phyloP scores from a whole-genome alignment of 352 stramenopile genomes.

The Elongisporangium senticosum region DNA sequence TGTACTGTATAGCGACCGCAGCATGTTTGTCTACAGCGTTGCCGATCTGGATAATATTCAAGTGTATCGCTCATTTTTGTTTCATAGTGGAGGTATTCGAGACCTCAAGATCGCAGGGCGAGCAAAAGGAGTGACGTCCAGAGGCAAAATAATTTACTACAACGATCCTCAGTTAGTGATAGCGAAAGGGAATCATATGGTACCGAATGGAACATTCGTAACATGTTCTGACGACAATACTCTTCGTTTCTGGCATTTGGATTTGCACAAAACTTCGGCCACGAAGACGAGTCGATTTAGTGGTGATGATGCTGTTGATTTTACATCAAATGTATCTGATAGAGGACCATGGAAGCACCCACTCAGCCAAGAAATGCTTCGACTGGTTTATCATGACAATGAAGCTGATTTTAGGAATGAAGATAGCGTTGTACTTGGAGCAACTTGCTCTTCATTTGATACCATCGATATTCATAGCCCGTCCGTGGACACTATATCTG shows the following conservation, averaged over 20 bases:
- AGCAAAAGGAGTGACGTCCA: slow-evolving; percentile 42
- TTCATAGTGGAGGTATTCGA: slow-evolving; percentile 66
- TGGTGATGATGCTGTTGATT: slow-evolving; percentile 3
- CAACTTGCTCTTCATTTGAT: slow-evolving; percentile 40
- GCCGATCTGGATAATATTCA: slow-evolving; percentile 36
- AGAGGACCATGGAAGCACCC: slow-evolving; percentile 52
- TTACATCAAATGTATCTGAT: not conserved
- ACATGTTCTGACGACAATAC: slow-evolving; percentile 87
- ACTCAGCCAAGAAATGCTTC: slow-evolving; percentile 68
- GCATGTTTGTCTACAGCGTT: slow-evolving; percentile 76
- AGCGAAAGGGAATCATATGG: slow-evolving; percentile 9
- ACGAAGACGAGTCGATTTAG: slow-evolving; percentile 27
- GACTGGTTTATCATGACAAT: slow-evolving; percentile 57
- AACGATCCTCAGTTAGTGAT: slow-evolving; percentile 11
- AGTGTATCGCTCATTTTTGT: slow-evolving; percentile 72
- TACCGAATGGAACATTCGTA: slow-evolving; percentile 71
- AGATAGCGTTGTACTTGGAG: slow-evolving; percentile 38
- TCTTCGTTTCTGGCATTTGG: slow-evolving; percentile 81
- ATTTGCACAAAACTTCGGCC: slow-evolving; percentile 43
- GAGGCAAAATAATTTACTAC: slow-evolving; percentile 53
- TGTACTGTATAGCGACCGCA: slow-evolving; percentile 73
- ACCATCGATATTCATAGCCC: slow-evolving; percentile 40
- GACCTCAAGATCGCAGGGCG: slow-evolving; percentile 55
- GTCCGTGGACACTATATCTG: slow-evolving; percentile 18
- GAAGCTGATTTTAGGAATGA: slow-evolving; percentile 36